Evolutionary conservation across 139 green algal species (phyloP), one percentile per base, ranked within the genome.

Genomic region (Auxenochlorella pyrenoidosa): DNA sequence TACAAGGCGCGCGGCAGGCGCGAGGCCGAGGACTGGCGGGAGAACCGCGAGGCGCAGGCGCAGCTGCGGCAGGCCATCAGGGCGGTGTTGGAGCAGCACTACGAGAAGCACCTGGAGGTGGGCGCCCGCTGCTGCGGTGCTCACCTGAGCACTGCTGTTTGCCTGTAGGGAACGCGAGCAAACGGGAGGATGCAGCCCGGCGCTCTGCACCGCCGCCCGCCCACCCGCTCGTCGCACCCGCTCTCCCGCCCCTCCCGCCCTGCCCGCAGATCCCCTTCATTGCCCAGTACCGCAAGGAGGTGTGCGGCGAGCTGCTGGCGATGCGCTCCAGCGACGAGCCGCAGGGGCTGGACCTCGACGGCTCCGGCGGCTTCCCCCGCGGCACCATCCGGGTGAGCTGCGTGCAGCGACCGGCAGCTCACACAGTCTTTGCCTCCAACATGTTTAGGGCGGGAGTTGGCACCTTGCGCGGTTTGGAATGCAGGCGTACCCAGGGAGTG

Each of bases 301-400:
- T 89, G 65, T 95, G 94, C 75, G 95, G 94, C 8, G 93, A 96
- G 87, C 94, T 99, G 90, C 89, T 98, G 86, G 88, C 80, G 3
- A 40, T 96, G 84, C 78, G 89, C 24, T 41, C 82, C 19, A 68
- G 89, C 1, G 95, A 97, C 77, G 81, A 89, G 73, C 95, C 94
- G 4, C 40, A 75, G 38, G 54, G 71, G 18, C 89, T 73, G 43
- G 28, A 36, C 40, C 38, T 40, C 36, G 75, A 87, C 38, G 28
- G 75, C n/a, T 40, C 76, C n/a, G 40, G 26, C 34, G 24, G 6
- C 43, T 65, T 47, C 43, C 82, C 82, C 4, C 6, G 5, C 1
- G 82, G 82, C 44, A 79, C n/a, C 10, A 79, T 86, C 80, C 22
- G 41, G 63, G 80, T 85, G 63, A 3, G 79, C 44, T 12, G 32